These are phyloP conservation scores for Leishmania tarentolae DNA, from an alignment of 208 protist species.

Conservation along the genomic window DNA sequence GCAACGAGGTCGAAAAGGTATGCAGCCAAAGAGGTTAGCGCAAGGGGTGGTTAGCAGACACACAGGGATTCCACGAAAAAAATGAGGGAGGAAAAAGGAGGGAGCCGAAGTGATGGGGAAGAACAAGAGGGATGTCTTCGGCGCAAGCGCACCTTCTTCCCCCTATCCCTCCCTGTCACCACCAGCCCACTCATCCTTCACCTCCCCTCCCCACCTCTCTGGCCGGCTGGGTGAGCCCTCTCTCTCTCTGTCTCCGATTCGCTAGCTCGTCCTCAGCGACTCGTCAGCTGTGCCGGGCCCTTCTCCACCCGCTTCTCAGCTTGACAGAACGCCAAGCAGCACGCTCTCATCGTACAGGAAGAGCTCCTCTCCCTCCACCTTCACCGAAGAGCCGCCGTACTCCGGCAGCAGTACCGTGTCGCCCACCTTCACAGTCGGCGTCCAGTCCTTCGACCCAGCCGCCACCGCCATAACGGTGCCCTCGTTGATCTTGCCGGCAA, in stretches of 20 bases:
- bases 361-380: conserved; percentile 93
- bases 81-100: conserved; percentile 4
- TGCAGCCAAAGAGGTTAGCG: not conserved
- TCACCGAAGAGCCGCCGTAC: conserved; percentile 87
- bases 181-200: not conserved
- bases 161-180: not conserved
- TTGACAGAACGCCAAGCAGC: conserved; percentile 85
- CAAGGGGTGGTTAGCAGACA: not conserved
- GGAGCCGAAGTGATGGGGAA: not conserved
- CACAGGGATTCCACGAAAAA: not conserved
- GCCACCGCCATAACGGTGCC: conserved; percentile 90
- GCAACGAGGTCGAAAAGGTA: not conserved
- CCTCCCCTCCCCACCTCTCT: conserved; percentile 8
- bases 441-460: conserved; percentile 90
- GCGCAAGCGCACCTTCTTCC: not conserved
- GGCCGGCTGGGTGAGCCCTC: not conserved
- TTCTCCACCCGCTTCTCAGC: conserved; percentile 32
- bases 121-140: not conserved
- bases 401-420: conserved; percentile 92
- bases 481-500: conserved; percentile 93
- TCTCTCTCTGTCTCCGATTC: not conserved
- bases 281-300: not conserved
- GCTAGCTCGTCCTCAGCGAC: not conserved
- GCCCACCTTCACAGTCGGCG: conserved; percentile 87
- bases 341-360: conserved; percentile 90